Base-by-base conservation (phyloP, 73 alveolate genomes). In the Symbiodinium pilosum region DNA sequence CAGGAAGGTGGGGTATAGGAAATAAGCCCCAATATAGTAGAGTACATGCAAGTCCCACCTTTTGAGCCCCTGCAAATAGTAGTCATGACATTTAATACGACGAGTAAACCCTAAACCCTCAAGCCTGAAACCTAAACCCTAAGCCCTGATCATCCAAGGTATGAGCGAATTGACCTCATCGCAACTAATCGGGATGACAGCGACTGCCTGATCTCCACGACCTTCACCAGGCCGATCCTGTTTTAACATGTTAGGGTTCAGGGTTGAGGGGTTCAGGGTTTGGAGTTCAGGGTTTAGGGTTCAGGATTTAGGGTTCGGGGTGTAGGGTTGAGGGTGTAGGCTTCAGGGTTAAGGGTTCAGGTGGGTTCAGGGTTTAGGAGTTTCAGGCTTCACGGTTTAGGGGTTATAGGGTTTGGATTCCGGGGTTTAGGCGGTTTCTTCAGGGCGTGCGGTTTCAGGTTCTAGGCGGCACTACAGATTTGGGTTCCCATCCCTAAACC, bases 161-260 rank as follows among this genome's bases (percentile, higher is more conserved):
- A 93, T 47, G 98, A 93, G 84, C 84, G 98, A 1, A 84, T 93
- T 59, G 98, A 93, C 24, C 84, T 93, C 32, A 52, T 93, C 40
- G 98, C 98, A 44, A 93, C 98, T 43, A 93, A 93, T 47, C 98
- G 98, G 28, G 98, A 93, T n/a, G 98, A 93, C 92, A 93, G 98
- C 92, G 98, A 93, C 44, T 93, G 98, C 77, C 39, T 93, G 93
- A 93, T 93, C 88, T 75, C 98, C 71, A 73, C 84, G 68, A 93
- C 64, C 47, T 93, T 93, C 92, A 88, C 83, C 87, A 73, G 98
- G 92, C 43, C 43, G 40, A 7, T 3, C n/a, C 40, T 43, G 77
- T n/a, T 34, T 9, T 2, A n/a, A n/a, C n/a, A n/a, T n/a, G n/a
- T 36, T 7, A 32, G 84, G 40, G 40, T 24, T 69, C 40, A 16